Percentiles rank a stretch among this genome's conserved stretches.
Evolutionary conservation across 768 basidiomycete genomes (phyloP).

Genomic region (Cystoderma amianthinum): DNA sequence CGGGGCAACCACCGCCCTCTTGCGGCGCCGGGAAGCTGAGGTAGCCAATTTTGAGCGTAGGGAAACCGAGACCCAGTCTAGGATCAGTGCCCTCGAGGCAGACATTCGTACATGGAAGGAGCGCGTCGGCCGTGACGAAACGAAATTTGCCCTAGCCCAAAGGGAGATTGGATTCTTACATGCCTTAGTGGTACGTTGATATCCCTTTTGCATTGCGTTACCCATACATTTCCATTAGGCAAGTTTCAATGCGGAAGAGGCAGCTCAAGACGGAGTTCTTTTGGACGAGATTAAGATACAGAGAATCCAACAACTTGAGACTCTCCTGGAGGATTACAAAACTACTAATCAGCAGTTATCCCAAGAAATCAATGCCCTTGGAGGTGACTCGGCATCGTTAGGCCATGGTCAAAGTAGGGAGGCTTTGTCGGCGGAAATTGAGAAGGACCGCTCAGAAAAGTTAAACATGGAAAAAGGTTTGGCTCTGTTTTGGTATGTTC

Average conservation of each 20-base stretch:
- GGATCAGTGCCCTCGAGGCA: conserved; percentile 23
- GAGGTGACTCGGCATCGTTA: conserved; percentile 20
- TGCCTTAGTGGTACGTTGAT: conserved; percentile 53
- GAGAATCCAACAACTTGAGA: conserved; percentile 48
- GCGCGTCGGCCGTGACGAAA: conserved; percentile 20
- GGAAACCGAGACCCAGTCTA: conserved; percentile 26
- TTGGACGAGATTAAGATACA: conserved; percentile 30
- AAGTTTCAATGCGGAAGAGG: conserved; percentile 58
- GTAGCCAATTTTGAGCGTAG: conserved; percentile 30
- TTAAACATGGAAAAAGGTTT: conserved; percentile 33
- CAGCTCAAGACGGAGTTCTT: conserved; percentile 3
- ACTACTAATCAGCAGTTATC: conserved; percentile 34
- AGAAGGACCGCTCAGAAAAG: conserved; percentile 18
- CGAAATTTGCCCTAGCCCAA: conserved; percentile 29
- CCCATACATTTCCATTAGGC: conserved; percentile 27
- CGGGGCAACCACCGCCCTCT: conserved; percentile 46
- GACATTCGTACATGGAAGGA: conserved; percentile 33
- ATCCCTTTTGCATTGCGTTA: not conserved
- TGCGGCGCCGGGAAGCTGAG: conserved; percentile 49
- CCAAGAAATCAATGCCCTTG: conserved; percentile 39
- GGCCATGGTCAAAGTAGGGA: conserved; percentile 16
- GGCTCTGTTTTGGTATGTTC: conserved; percentile 3
- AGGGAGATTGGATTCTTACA: conserved; percentile 62
- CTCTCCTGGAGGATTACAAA: conserved; percentile 50
- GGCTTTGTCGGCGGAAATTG: conserved; percentile 30